Base-by-base conservation (phyloP, 2,329 filamentous ascomycete genomes). In the Thelonectria discophora region DNA sequence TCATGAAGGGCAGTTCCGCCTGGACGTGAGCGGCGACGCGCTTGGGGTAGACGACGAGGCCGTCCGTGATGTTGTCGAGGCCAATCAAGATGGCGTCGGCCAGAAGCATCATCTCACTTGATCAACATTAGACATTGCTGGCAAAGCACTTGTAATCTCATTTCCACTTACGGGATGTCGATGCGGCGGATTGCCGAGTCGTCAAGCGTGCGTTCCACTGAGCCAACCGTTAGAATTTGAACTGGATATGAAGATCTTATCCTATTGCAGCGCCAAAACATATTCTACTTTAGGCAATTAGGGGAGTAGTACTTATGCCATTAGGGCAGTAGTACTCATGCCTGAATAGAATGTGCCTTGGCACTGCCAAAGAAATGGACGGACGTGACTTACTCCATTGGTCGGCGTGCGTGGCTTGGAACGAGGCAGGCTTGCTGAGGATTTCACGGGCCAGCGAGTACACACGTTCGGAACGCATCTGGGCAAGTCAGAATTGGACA, bases 1-100 rank as follows among this genome's bases (percentile, higher is more conserved):
- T 85, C 90, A 94, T 96, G 79, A 97, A 97, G 1, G 94, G 94
- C 13, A 97, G 85, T 78, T 96, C 91, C 64, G n/a, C 17, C 15
- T 39, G 17, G 30, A 46, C 39, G 30, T 32, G 18, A 15, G 20
- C 12, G 7, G 17, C 13, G 27, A 55, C 45, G 4, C 24, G 11
- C 24, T 46, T 32, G 51, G 48, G 48, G 17, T 96, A 97, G 40
- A 97, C 85, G n/a, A 91, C 89, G 11, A 93, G 81, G 10, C 90
- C 89, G 55, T 83, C 81, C 30, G 82, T 84, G 47, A 93, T 84
- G 68, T 92, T 92, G 74, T 92, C 86, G 58, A 89, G 77, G 8
- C 87, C 82, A 49, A 91, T 86, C 8, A 89, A 79, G 66, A 93
- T 85, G 18, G 88, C 86, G 67, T 93, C 90, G 4, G 89, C 87